Base-by-base conservation (phyloP, 176 grass and related monocot genomes). In the Musa schizocarpa region DNA sequence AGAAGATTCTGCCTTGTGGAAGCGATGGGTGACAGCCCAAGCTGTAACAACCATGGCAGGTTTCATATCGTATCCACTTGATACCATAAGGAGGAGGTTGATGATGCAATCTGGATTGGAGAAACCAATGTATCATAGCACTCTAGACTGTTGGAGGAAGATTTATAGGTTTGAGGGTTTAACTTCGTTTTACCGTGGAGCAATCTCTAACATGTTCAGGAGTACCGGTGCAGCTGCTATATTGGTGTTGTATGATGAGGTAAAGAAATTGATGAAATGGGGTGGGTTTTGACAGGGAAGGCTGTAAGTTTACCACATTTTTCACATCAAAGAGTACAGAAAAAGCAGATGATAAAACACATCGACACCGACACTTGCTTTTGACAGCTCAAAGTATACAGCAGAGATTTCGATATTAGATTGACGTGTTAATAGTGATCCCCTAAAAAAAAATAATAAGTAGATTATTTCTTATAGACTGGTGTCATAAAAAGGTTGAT, bases 21-120 rank as follows among this genome's bases (percentile, higher is more conserved):
- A 94, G 79, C 86, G 96, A 9, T 99, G 96, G 96, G 81, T 81
- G 2, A 72, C 74, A 0, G 96, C 96, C 0, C 96, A 99, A 72
- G 83, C 81, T 0, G 91, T 99, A 17, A 92, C 88, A 6, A 90
- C 91, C 24, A 87, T 76, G 58, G 96, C 96, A 0, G 91, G 95
- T 50, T 64, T 94, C 13, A 67, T 93, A 51, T 95, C 96, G 0
- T 99, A 99, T 76, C 96, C 96, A 0, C 49, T 99, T 58, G 96
- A 99, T 63, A 99, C 91, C 0, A 88, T 94, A 49, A 72, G 96
- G 7, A 84, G 96, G 78, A 89, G 88, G 81, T 94, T 99, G 91
- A 99, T 99, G 96, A 99, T 99, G 96, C 96, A 99, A 65, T 92
- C 90, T 0, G 96, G 96, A 63, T 68, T 91, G 80, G 84, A 91